Evolutionary conservation across 2,329 filamentous ascomycete species (phyloP).

Genomic region (Nemania sp.): DNA sequence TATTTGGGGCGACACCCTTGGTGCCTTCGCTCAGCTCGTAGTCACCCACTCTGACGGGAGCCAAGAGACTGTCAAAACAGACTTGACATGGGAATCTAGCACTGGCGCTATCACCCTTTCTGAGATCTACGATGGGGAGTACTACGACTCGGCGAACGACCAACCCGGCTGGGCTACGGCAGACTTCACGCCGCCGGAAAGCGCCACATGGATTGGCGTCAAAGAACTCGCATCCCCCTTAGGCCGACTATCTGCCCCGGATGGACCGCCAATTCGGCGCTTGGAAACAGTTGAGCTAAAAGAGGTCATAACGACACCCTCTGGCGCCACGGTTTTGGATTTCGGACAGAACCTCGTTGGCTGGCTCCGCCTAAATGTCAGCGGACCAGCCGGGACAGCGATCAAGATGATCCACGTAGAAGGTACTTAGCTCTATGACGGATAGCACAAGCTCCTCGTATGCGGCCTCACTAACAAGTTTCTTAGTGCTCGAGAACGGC

Average conservation of each 20-base stretch:
- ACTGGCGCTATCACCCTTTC: slow-evolving; percentile 45
- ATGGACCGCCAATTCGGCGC: slow-evolving; percentile 51
- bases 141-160: slow-evolving; percentile 49
- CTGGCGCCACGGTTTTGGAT: slow-evolving; percentile 62
- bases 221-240: slow-evolving; percentile 42
- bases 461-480: too few species aligned
- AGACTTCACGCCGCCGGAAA: slow-evolving; percentile 50
- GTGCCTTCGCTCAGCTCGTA: slow-evolving; percentile 49
- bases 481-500: slow-evolving; percentile 59
- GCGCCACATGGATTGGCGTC: slow-evolving; percentile 48
- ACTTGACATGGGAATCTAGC: slow-evolving; percentile 49
- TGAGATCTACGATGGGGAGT: slow-evolving; percentile 50
- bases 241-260: slow-evolving; percentile 47
- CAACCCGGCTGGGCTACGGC: slow-evolving; percentile 43
- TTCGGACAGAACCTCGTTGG: slow-evolving; percentile 64
- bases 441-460: too few species aligned
- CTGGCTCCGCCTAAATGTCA: slow-evolving; percentile 51
- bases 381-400: slow-evolving; percentile 53
- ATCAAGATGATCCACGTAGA: slow-evolving; percentile 66
- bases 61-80: slow-evolving; percentile 45
- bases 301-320: slow-evolving; percentile 48
- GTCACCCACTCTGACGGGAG: slow-evolving; percentile 41
- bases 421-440: slow-evolving; percentile 50
- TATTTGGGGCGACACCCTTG: slow-evolving; percentile 51
- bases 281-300: slow-evolving; percentile 46